Evolutionary conservation across 2,329 filamentous ascomycete genomes (phyloP).

Genomic region (Nothopassalora personata): DNA sequence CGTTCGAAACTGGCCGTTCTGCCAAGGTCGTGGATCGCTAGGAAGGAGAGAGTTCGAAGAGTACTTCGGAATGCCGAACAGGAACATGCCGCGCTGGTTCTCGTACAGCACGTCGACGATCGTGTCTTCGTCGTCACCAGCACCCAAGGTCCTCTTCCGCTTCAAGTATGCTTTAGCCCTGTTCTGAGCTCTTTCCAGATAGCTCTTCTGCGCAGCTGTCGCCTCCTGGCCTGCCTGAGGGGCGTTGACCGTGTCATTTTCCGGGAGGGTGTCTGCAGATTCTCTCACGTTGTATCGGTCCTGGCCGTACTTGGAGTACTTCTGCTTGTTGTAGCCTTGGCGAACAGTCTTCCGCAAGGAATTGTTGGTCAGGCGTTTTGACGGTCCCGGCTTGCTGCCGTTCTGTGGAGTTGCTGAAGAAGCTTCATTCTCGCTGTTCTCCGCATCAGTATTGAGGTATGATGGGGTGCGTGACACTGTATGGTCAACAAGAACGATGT

Average conservation of each 20-base stretch:
- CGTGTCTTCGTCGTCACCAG: slow-evolving; percentile 35
- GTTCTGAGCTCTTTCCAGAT: slow-evolving; percentile 28
- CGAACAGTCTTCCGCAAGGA: slow-evolving; percentile 26
- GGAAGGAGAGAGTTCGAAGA: slow-evolving; percentile 78
- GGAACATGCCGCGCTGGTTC: slow-evolving; percentile 85
- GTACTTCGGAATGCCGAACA: slow-evolving; percentile 87
- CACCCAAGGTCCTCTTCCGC: slow-evolving; percentile 29
- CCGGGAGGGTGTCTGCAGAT: slow-evolving; percentile 7
- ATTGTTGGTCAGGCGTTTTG: slow-evolving; percentile 27
- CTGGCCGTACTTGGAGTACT: slow-evolving; percentile 33
- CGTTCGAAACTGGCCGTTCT: slow-evolving; percentile 54
- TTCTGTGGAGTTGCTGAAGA: slow-evolving; percentile 2
- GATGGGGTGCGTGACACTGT: slow-evolving; percentile 26
- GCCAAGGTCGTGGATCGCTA: slow-evolving; percentile 82
- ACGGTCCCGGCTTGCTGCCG: slow-evolving; percentile 11
- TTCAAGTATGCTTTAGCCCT: slow-evolving; percentile 29
- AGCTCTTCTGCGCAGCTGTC: slow-evolving; percentile 20
- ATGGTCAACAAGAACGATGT: slow-evolving; percentile 63
- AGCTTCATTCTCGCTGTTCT: slow-evolving; percentile 27
- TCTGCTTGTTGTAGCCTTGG: slow-evolving; percentile 31
- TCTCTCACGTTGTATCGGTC: slow-evolving; percentile 25
- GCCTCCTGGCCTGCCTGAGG: slow-evolving; percentile 15
- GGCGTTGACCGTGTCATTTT: slow-evolving; percentile 15
- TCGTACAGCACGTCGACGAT: slow-evolving; percentile 88
- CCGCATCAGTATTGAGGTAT: slow-evolving; percentile 19